Conservation (phyloP, 495 filamentous ascomycete species). For the Sordaria brevicollis region DNA sequence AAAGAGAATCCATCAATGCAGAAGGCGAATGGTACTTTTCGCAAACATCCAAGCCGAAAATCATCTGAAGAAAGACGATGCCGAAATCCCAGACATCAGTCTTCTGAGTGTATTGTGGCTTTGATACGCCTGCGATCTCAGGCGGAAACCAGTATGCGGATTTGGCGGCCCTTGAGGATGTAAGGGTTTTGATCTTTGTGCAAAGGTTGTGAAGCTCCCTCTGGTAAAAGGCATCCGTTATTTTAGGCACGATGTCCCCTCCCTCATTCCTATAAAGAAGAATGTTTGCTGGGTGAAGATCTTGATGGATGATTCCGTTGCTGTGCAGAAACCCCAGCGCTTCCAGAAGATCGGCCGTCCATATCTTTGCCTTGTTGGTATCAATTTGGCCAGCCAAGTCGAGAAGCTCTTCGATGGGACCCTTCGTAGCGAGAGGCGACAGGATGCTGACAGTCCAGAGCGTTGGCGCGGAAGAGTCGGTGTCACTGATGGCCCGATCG, state of each 20-base stretch:
- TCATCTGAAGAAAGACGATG: constrained; percentile 82
- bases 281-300: constrained; percentile 66
- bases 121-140: constrained; percentile 54
- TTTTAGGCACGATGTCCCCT: constrained; percentile 52
- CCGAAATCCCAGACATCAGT: constrained; percentile 94
- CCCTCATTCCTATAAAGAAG: constrained; percentile 52
- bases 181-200: constrained; percentile 28
- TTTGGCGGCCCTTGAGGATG: constrained; percentile 49
- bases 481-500: constrained; percentile 32
- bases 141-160: constrained; percentile 78
- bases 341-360: constrained; percentile 85
- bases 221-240: constrained; percentile 62
- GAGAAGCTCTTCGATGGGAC: constrained; percentile 71
- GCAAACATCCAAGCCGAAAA: constrained; percentile 71
- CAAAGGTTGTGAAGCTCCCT: constrained; percentile 49
- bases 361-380: constrained; percentile 62
- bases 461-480: constrained; percentile 22
- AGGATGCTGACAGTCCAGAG: constrained; percentile 74
- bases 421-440: constrained; percentile 68
- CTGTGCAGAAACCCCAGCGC: constrained; percentile 78
- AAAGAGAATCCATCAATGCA: constrained; percentile 49
- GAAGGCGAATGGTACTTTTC: constrained; percentile 70
- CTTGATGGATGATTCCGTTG: constrained; percentile 69
- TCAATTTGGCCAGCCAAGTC: constrained; percentile 65
- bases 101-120: constrained; percentile 57